Conservation (phyloP, 2,329 filamentous ascomycete species). For the Ascosphaera apis region DNA sequence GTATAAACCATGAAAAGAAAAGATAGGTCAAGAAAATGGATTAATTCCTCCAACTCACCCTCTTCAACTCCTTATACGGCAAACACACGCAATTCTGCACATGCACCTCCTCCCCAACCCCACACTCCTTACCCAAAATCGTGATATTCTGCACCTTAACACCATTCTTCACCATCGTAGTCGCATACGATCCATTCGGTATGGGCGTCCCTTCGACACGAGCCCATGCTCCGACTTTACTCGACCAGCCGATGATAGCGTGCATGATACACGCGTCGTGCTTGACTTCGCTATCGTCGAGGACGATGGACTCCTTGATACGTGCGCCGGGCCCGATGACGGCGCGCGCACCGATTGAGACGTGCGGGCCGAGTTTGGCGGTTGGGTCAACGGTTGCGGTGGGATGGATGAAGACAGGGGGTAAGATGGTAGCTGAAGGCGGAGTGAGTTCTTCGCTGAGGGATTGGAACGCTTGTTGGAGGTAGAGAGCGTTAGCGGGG, state of each 20-base stretch:
- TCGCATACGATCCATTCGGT: conserved; percentile 66
- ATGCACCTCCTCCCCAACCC: conserved; percentile 75
- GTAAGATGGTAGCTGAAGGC: conserved; percentile 68
- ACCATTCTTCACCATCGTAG: conserved; percentile 90
- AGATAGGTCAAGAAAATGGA: neutral
- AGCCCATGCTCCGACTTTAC: conserved; percentile 91
- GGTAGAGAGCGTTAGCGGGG: conserved; percentile 86
- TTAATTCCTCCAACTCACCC: conserved; percentile 33
- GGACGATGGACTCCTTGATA: conserved; percentile 86
- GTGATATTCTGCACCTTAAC: conserved; percentile 98
- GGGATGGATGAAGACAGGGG: conserved; percentile 88
- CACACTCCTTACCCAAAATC: conserved; percentile 89
- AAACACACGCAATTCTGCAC: conserved; percentile 97
- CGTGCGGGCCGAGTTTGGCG: conserved; percentile 90
- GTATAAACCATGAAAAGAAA: conserved; percentile 4
- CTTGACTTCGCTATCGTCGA: conserved; percentile 88
- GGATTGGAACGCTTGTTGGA: conserved; percentile 76
- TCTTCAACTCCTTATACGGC: conserved; percentile 94
- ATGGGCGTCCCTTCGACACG: conserved; percentile 89
- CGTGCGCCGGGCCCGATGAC: conserved; percentile 67
- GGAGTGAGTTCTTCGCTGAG: conserved; percentile 59
- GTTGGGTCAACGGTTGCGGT: conserved; percentile 76
- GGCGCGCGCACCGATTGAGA: conserved; percentile 80
- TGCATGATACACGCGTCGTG: conserved; percentile 92
- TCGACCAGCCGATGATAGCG: conserved; percentile 92